These are phyloP conservation scores for Elsinoe batatas DNA, from an alignment of 2,329 filamentous ascomycete species.

Conservation along the genomic window DNA sequence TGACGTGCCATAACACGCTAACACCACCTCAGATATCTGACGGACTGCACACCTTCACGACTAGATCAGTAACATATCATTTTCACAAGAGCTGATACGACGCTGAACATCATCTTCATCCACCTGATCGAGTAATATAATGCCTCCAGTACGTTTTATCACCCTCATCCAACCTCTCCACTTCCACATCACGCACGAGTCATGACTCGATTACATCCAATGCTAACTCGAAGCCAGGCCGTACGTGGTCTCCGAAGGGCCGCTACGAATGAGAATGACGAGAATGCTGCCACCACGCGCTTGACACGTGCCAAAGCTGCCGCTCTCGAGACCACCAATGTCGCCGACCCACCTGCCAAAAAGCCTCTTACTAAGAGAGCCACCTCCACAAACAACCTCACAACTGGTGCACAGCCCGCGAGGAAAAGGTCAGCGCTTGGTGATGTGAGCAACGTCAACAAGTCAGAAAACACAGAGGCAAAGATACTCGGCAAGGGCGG, in stretches of 20 bases:
- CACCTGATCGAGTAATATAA: slow-evolving; percentile 18
- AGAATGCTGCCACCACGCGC: slow-evolving; percentile 67
- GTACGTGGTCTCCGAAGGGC: slow-evolving; percentile 65
- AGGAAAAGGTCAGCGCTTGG: slow-evolving; percentile 78
- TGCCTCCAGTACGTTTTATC: slow-evolving; percentile 28
- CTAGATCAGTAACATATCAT: slow-evolving; percentile 3
- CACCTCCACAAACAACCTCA: slow-evolving; percentile 29
- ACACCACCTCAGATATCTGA: slow-evolving; percentile 6
- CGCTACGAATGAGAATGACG: slow-evolving; percentile 87
- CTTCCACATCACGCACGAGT: slow-evolving; percentile 16
- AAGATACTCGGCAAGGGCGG: slow-evolving; percentile 51
- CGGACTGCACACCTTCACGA: not conserved
- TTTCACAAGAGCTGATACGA: slow-evolving; percentile 3
- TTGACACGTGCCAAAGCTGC: slow-evolving; percentile 89
- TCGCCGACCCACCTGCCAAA: slow-evolving; percentile 49
- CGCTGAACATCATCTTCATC: slow-evolving; percentile 2
- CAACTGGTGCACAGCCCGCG: slow-evolving; percentile 37
- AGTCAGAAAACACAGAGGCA: slow-evolving; percentile 59
- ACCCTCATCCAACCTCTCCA: not conserved
- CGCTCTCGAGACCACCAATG: slow-evolving; percentile 42
- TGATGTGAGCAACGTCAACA: slow-evolving; percentile 92
- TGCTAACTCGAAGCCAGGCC: not conserved
- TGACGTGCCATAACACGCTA: slow-evolving; percentile 11
- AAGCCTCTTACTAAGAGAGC: slow-evolving; percentile 34
- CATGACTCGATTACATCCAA: slow-evolving; percentile 18